phyloP scores from a whole-genome alignment of 2,329 filamentous ascomycete species.

The Dactylonectria macrodidyma region DNA sequence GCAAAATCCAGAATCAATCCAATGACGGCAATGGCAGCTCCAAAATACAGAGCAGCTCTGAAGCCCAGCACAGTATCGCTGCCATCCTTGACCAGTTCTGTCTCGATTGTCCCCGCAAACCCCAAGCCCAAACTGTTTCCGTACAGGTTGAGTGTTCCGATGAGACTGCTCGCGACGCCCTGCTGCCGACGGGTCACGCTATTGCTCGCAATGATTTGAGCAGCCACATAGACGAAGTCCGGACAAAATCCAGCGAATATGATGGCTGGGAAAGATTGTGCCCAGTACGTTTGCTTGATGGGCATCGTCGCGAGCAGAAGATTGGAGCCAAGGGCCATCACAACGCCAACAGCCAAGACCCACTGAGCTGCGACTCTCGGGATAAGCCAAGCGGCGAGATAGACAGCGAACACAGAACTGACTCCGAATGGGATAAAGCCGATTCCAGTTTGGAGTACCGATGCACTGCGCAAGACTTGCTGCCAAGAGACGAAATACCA shows the following conservation, averaged over 20 bases:
- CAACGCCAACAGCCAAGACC: constrained; percentile 62
- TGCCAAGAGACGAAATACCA: constrained; percentile 66
- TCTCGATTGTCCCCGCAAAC: constrained; percentile 54
- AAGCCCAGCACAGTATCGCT: background rate
- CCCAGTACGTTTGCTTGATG: constrained; percentile 57
- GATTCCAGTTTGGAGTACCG: constrained; percentile 54
- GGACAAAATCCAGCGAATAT: constrained; percentile 56
- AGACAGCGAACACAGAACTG: constrained; percentile 48
- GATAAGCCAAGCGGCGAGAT: constrained; percentile 61
- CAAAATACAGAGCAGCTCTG: constrained; percentile 5
- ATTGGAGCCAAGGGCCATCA: background rate
- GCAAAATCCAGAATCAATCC: background rate
- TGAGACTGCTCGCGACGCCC: constrained; percentile 64
- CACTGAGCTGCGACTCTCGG: constrained; percentile 62
- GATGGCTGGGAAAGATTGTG: constrained; percentile 58
- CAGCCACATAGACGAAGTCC: constrained; percentile 65
- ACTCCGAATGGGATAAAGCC: constrained; percentile 59
- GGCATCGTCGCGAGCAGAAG: constrained; percentile 59
- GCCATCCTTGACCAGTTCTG: constrained; percentile 28
- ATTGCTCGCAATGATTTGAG: constrained; percentile 69
- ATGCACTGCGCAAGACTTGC: constrained; percentile 57
- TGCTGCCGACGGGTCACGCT: constrained; percentile 63
- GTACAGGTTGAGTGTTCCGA: constrained; percentile 57
- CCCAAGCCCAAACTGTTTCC: constrained; percentile 52
- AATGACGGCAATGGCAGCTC: background rate